Percentiles rank a stretch among this genome's conserved stretches.
These are phyloP conservation scores for Dictyostelium brefeldianum DNA, from an alignment of 78 protist genomes.

Conservation along the genomic window DNA sequence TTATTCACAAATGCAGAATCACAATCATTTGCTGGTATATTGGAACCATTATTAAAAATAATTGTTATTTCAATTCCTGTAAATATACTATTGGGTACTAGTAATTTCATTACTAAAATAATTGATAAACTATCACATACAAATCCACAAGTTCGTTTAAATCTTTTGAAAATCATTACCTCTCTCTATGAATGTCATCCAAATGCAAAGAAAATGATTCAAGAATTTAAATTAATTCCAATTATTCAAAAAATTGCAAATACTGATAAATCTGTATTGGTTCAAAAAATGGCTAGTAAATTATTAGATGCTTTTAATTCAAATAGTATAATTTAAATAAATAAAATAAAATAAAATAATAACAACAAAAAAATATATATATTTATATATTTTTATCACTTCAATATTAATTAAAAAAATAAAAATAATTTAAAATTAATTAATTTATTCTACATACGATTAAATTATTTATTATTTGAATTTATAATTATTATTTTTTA, in stretches of 20 bases:
- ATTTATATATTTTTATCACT: not conserved
- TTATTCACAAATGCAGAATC: conserved; percentile 50
- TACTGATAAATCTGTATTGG: conserved; percentile 72
- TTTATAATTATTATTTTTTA: too few species aligned
- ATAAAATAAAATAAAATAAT: not conserved
- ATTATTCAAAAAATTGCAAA: conserved; percentile 59
- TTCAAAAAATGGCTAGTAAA: conserved; percentile 66
- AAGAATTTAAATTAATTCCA: conserved; percentile 67
- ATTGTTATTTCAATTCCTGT: conserved; percentile 15
- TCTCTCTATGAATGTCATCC: conserved; percentile 68
- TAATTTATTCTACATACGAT: too few species aligned
- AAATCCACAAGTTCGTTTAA: conserved; percentile 60
- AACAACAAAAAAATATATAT: not conserved
- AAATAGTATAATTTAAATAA: conserved; percentile 57
- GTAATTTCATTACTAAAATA: conserved; percentile 37
- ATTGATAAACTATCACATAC: conserved; percentile 46
- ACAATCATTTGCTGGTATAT: conserved; percentile 65
- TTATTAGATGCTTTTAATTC: conserved; percentile 73
- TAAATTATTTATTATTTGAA: too few species aligned
- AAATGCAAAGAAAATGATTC: conserved; percentile 76
- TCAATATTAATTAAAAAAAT: too few species aligned
- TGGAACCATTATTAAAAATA: conserved; percentile 78
- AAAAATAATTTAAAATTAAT: too few species aligned
- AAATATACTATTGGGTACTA: conserved; percentile 58
- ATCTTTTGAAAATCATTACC: conserved; percentile 54